Evolutionary conservation across 306 rosid genomes (phyloP).

Genomic region (Cicer yamashitae): DNA sequence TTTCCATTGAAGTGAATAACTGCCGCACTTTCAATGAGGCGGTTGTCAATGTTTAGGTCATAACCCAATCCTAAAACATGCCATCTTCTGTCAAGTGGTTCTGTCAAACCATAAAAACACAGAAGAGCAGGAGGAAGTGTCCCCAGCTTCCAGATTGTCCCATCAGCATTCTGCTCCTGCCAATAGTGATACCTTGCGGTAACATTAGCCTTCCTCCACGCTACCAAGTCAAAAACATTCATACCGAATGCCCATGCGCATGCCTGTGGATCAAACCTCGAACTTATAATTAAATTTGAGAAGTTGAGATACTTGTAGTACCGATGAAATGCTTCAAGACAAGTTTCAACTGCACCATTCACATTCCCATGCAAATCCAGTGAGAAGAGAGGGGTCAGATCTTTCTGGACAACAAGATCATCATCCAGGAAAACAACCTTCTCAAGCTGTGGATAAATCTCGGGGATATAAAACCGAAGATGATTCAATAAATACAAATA

Average conservation of each 20-base stretch:
- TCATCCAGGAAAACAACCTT: conserved; percentile 97
- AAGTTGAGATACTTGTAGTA: conserved; percentile 94
- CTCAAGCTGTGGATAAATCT: conserved; percentile 96
- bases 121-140: conserved; percentile 96
- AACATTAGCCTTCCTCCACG: conserved; percentile 90
- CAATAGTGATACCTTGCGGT: conserved; percentile 88
- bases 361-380: conserved; percentile 95
- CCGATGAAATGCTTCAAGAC: conserved; percentile 96
- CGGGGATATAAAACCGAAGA: conserved; percentile 95
- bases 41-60: conserved; percentile 83
- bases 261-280: conserved; percentile 94
- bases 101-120: conserved; percentile 90
- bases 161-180: conserved; percentile 88
- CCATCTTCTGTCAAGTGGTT: conserved; percentile 99
- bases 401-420: conserved; percentile 96
- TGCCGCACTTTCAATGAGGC: conserved; percentile 91
- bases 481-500: conserved; percentile 75
- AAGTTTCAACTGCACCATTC: conserved; percentile 98
- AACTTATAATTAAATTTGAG: conserved; percentile 83
- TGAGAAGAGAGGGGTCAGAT: conserved; percentile 91
- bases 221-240: conserved; percentile 91
- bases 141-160: conserved; percentile 92
- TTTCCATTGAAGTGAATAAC: conserved; percentile 92
- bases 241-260: conserved; percentile 99
- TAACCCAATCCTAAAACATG: conserved; percentile 97